Evolutionary conservation across 2,329 filamentous ascomycete genomes (phyloP).

Genomic region (Penicillium sp.): DNA sequence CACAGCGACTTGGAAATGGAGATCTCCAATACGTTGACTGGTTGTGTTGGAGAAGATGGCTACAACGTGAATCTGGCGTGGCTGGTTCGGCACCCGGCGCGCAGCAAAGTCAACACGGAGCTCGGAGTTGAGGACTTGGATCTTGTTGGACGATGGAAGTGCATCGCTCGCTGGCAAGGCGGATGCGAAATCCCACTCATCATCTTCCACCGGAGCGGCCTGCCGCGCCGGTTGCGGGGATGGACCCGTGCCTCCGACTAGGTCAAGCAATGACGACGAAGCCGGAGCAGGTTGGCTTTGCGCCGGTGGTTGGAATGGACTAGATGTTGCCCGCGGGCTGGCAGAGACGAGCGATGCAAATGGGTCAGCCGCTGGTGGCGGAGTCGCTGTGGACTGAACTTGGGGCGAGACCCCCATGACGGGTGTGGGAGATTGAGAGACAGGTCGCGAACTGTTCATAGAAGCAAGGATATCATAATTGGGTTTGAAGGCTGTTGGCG

Average conservation of each 20-base stretch:
- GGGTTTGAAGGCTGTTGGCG: constrained; percentile 49
- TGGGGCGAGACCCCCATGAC: constrained; percentile 42
- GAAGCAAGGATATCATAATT: constrained; percentile 59
- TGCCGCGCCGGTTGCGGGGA: constrained; percentile 28
- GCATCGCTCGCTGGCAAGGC: constrained; percentile 64
- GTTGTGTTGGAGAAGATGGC: constrained; percentile 84
- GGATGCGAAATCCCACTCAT: constrained; percentile 93
- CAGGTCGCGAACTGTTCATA: constrained; percentile 47
- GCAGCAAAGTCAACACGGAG: constrained; percentile 74
- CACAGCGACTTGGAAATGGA: constrained; percentile 90
- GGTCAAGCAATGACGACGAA: constrained; percentile 36
- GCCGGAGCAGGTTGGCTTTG: constrained; percentile 21
- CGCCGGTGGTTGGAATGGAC: constrained; percentile 35
- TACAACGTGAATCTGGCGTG: constrained; percentile 63
- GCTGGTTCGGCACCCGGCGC: constrained; percentile 54
- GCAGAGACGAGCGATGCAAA: constrained; percentile 58
- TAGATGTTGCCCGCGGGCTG: constrained; percentile 47
- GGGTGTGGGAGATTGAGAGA: constrained; percentile 51
- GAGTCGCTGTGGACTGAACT: constrained; percentile 31
- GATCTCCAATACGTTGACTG: constrained; percentile 66
- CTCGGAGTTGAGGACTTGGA: constrained; percentile 66
- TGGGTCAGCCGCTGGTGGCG: constrained; percentile 52
- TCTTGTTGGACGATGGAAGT: constrained; percentile 61
- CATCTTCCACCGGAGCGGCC: constrained; percentile 60
- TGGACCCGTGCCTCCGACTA: constrained; percentile 25